These are phyloP conservation scores for Phytophthora macrochlamydospora DNA, from an alignment of 352 stramenopile species.

Conservation along the genomic window DNA sequence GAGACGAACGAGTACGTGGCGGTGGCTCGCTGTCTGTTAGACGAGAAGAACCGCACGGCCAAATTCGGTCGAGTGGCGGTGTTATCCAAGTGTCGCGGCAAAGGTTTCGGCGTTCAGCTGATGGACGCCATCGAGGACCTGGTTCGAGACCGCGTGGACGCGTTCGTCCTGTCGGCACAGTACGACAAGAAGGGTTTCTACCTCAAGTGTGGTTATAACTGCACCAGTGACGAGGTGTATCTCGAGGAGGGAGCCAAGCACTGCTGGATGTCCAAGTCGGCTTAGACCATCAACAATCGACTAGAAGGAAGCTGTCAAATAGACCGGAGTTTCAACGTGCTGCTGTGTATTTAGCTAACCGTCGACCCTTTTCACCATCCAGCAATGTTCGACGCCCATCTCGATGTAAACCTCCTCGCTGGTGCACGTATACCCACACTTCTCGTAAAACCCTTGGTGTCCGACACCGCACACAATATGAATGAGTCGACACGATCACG, in stretches of 20 bases:
- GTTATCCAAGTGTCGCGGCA: conserved; percentile 61
- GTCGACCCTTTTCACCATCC: no score
- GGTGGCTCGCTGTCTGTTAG: conserved; percentile 52
- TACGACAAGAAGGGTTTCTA: conserved; percentile 69
- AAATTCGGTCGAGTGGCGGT: conserved; percentile 72
- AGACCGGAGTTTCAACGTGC: background rate
- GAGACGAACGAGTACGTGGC: conserved; percentile 68
- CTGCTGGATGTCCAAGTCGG: conserved; percentile 58
- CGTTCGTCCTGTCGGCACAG: conserved; percentile 58
- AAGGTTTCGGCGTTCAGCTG: conserved; percentile 52
- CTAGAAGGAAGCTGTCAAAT: conserved; percentile 5
- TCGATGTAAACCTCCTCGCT: background rate
- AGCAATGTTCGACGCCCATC: no score
- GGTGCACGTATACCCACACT: background rate
- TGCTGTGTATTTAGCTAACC: no score
- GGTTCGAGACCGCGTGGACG: conserved; percentile 44
- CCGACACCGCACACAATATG: no score
- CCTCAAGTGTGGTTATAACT: conserved; percentile 67
- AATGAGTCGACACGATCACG: no score
- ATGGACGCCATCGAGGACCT: conserved; percentile 61
- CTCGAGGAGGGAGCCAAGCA: conserved; percentile 59
- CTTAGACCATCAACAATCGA: conserved; percentile 2
- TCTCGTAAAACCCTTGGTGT: background rate
- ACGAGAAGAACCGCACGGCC: conserved; percentile 45
- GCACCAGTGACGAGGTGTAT: conserved; percentile 54